Evolutionary conservation across 495 filamentous ascomycete species (phyloP), one percentile per base, ranked within the genome.

Genomic region (Stereocaulon alpinum): DNA sequence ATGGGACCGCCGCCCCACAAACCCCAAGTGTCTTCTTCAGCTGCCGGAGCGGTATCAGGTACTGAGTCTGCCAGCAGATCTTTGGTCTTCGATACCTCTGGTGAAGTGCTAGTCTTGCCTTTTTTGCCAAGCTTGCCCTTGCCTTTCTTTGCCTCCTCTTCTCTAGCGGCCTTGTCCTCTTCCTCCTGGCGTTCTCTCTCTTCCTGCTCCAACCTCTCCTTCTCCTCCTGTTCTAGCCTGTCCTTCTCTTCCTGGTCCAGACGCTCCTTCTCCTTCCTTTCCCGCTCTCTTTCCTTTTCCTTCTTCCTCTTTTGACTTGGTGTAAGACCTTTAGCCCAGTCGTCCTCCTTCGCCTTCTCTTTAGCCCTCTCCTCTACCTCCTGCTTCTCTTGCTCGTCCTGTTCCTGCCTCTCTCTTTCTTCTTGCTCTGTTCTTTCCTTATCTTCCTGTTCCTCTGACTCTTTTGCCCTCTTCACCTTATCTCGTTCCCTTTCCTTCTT

Each of bases 141-240:
- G 40, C 34, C 40, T 44, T 76, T 76, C 40, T 37, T 37, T 10
- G 1, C 34, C 6, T 68, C 68, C 34, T 72, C 65, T 12, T 60
- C 61, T 40, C 65, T 66, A 14, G 55, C 64, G n/a, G 55, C 64
- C 40, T 62, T 64, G 40, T 42, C 55, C 56, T 56, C 54, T 49
- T 62, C 50, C 43, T 66, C 63, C 27, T 61, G 6, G 44, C 57
- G 44, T 42, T 57, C 53, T 20, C 32, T 55, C 18, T 64, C 63
- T 18, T 62, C 62, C 40, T 64, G 65, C 30, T 65, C 63, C 15
- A 22, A 15, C 50, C 47, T 18, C 27, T 63, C 44, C 20, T 40
- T 41, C 40, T 55, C 45, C 43, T 62, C 59, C 43, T 60, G 44
- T 40, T 67, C 59, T 22, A 42, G 27, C 37, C 56, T 52, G 24